Evolutionary conservation across 2,329 filamentous ascomycete species (phyloP), one percentile per base, ranked within the genome.

Genomic region (Aplosporella prunicola): DNA sequence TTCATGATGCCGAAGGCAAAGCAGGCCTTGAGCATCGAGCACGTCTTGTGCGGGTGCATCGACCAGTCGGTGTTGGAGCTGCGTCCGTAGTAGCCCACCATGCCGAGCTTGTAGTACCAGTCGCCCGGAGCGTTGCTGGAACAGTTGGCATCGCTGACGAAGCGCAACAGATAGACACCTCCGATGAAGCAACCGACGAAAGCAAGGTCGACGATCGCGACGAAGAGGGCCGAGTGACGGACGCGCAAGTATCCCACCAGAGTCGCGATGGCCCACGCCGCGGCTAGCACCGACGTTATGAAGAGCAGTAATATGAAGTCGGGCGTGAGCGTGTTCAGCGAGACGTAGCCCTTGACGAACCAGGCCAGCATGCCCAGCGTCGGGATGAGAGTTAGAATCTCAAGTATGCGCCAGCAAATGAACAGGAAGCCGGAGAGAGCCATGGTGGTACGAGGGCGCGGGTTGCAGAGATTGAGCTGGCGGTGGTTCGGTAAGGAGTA

Each of bases 1-100:
- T 91, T 84, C 72, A 95, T 93, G 58, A 96, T 95, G 32, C 76
- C 86, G 48, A 95, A 79, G 3, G 86, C 89, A 63, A 86, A 96
- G 47, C 70, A 73, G 1, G 88, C 82, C 73, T 95, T 96, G 53
- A 94, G 75, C 85, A 95, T 91, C 33, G 81, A 75, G 63, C 89
- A 96, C 5, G 77, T 76, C 69, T 89, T 89, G 60, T 84, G 71
- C 24, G 78, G 60, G 36, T 71, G 60, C 26, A 78, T 53, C 27
- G 69, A 59, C 41, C 76, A 63, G 7, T 51, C 51, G 39, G 62
- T 69, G 23, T 72, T 58, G 20, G 61, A 64, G 22, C 60, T 47
- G 6, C 49, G 44, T 10, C 67, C 67, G 28, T 74, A 74, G 45
- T 62, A 67, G 20, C 75, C 72, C 44, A 84, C 74, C 9, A 72